Evolutionary conservation across 2,329 filamentous ascomycete species (phyloP).

Genomic region (Dactylellina parvicollis): DNA sequence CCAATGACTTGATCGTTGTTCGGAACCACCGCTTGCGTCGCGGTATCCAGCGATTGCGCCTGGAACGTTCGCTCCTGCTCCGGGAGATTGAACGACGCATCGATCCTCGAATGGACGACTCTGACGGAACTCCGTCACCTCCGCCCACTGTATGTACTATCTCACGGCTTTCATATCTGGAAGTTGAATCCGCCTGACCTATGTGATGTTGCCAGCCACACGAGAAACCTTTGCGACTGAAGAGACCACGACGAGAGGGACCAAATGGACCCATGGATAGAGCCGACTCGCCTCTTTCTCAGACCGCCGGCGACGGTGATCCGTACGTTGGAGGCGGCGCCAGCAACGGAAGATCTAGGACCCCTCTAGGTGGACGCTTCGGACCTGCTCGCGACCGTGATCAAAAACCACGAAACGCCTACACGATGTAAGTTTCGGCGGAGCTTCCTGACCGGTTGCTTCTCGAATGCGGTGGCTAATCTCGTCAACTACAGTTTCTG

Average conservation of each 20-base stretch:
- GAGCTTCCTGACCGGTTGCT: background rate
- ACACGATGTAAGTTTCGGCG: constrained; percentile 57
- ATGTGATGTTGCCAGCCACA: constrained; percentile 68
- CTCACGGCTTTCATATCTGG: background rate
- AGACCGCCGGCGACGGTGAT: constrained; percentile 54
- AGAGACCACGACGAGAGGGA: constrained; percentile 64
- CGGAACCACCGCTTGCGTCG: constrained; percentile 82
- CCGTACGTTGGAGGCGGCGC: constrained; percentile 6
- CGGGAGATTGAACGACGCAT: constrained; percentile 79
- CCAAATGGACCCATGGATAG: constrained; percentile 56
- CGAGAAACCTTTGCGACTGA: constrained; percentile 79
- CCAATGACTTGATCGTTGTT: constrained; percentile 83
- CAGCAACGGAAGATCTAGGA: constrained; percentile 20
- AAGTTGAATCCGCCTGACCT: background rate
- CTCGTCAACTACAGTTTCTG: constrained; percentile 56
- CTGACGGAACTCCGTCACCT: constrained; percentile 80
- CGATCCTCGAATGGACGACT: constrained; percentile 78
- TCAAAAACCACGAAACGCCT: constrained; percentile 58
- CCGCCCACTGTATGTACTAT: constrained; percentile 74
- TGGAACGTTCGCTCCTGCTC: constrained; percentile 80
- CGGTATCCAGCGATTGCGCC: constrained; percentile 88
- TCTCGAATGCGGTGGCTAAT: constrained; percentile 3
- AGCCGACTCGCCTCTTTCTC: constrained; percentile 56
- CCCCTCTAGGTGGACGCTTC: constrained; percentile 44
- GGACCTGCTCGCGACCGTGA: constrained; percentile 50